These are phyloP conservation scores for Acephala macrosclerotiorum DNA, from an alignment of 2,329 filamentous ascomycete species.

Conservation along the genomic window DNA sequence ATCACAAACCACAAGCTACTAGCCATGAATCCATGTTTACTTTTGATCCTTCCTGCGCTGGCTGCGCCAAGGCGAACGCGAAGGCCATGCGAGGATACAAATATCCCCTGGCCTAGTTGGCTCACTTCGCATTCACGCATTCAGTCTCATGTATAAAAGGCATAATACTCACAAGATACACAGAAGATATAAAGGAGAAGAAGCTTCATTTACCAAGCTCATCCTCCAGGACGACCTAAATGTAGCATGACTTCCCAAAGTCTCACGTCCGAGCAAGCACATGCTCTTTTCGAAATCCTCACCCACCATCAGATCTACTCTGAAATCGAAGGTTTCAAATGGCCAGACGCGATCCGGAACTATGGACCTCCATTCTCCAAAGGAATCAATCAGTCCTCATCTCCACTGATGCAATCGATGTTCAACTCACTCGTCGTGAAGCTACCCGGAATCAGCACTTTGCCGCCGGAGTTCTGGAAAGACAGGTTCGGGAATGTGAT, in stretches of 20 bases:
- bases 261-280: conserved; percentile 31
- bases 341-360: conserved; percentile 65
- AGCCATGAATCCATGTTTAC: neutral
- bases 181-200: neutral
- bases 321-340: conserved; percentile 77
- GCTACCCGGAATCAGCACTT: neutral
- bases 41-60: neutral
- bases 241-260: neutral
- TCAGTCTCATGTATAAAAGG: neutral
- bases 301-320: conserved; percentile 55
- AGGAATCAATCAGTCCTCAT: neutral
- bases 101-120: neutral
- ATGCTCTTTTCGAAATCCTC: conserved; percentile 40
- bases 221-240: neutral
- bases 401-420: conserved; percentile 6
- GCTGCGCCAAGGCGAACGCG: neutral
- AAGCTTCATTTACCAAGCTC: neutral
- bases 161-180: neutral
- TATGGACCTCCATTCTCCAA: conserved; percentile 74
- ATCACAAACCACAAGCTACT: neutral
- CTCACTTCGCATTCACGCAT: neutral
- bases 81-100: neutral
- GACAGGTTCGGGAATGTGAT: neutral
- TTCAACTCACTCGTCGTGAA: conserved; percentile 10
- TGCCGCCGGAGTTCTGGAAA: conserved; percentile 9